These are phyloP conservation scores for Exutisphaerella laricina DNA, from an alignment of 2,329 filamentous ascomycete genomes.

Conservation along the genomic window DNA sequence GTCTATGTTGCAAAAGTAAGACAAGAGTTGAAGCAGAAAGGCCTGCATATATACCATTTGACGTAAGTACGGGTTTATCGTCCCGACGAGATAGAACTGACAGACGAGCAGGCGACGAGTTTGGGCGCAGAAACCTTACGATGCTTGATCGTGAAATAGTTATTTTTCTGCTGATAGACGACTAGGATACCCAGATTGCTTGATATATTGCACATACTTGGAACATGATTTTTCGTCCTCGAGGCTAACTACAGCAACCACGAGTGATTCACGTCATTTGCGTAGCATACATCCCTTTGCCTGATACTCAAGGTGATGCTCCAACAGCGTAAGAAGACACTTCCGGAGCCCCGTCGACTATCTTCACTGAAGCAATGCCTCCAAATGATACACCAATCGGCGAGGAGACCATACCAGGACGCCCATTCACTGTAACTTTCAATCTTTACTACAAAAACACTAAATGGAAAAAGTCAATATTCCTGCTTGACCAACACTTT, in stretches of 20 bases:
- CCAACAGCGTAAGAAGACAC: constrained; percentile 16
- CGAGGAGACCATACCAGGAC: not conserved
- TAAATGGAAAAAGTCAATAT: constrained; percentile 6
- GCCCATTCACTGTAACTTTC: constrained; percentile 7
- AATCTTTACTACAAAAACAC: constrained; percentile 13
- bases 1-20: constrained; percentile 40
- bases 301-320: not conserved
- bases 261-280: no score
- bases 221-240: not conserved
- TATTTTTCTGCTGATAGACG: no score
- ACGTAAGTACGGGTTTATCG: constrained; percentile 8
- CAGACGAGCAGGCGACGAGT: constrained; percentile 9
- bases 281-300: not conserved
- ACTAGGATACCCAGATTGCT: no score
- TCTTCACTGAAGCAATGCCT: not conserved
- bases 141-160: no score
- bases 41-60: constrained; percentile 13
- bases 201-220: no score
- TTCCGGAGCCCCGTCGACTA: constrained; percentile 5
- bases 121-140: constrained; percentile 13
- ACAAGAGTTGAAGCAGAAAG: constrained; percentile 23
- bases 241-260: not conserved
- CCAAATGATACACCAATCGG: not conserved
- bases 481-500: constrained; percentile 12
- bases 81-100: no score